phyloP scores from a whole-genome alignment of 2,329 filamentous ascomycete species.

The Sodiomyces alkalinus region DNA sequence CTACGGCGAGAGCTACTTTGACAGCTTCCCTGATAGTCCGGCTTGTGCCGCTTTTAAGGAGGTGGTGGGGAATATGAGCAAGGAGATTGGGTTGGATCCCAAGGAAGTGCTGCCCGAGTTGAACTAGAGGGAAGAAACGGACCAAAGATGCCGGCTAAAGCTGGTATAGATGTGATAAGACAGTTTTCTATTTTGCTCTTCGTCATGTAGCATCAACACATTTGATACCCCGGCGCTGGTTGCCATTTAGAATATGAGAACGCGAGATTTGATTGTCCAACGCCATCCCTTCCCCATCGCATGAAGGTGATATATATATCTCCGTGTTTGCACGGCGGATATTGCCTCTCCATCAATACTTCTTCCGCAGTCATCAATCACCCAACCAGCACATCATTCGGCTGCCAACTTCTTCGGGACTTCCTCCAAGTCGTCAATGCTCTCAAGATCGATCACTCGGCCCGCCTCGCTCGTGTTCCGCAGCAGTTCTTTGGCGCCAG shows the following conservation, averaged over 20 bases:
- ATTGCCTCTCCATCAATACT: slow-evolving; percentile 1
- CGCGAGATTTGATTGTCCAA: background rate
- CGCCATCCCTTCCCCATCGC: background rate
- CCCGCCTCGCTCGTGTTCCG: slow-evolving; percentile 85
- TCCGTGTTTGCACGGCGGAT: too few species aligned
- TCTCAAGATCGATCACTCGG: slow-evolving; percentile 71
- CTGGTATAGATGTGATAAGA: background rate
- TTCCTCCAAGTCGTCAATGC: slow-evolving; percentile 66
- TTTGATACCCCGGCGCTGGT: slow-evolving; percentile 5
- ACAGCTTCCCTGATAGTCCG: slow-evolving; percentile 84
- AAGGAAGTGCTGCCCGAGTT: slow-evolving; percentile 33
- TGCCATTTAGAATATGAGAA: background rate
- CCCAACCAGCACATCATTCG: background rate
- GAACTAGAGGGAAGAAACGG: slow-evolving; percentile 6
- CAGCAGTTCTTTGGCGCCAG: slow-evolving; percentile 91
- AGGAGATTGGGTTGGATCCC: slow-evolving; percentile 48
- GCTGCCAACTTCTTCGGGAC: slow-evolving; percentile 49
- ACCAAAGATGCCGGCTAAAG: too few species aligned
- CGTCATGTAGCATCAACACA: background rate
- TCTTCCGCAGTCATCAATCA: background rate
- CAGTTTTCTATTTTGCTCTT: background rate
- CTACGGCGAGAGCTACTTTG: slow-evolving; percentile 93
- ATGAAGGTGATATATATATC: background rate
- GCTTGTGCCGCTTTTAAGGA: slow-evolving; percentile 68
- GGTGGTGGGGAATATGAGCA: slow-evolving; percentile 61